Conservation (phyloP, 768 basidiomycete genomes). For the Lactarius hatsudake region DNA sequence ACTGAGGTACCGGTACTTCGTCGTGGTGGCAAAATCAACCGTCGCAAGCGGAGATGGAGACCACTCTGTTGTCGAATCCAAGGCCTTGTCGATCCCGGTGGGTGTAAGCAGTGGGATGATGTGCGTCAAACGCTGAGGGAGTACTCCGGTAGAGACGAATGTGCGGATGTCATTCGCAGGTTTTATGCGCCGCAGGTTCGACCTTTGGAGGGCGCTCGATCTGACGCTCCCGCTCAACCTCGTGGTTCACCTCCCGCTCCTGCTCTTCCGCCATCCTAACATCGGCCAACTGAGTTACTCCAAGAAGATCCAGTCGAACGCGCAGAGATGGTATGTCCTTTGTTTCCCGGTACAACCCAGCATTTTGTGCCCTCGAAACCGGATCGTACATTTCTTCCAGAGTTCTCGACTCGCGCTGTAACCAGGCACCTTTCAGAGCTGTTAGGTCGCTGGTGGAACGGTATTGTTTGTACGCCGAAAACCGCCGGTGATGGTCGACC, state of each 20-base stretch:
- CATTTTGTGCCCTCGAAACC: not conserved
- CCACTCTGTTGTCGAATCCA: not conserved
- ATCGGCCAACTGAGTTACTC: not conserved
- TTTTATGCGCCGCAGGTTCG: not conserved
- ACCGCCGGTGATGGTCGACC: not conserved
- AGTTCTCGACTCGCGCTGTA: not conserved
- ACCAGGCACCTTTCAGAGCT: not conserved
- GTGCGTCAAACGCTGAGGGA: not conserved
- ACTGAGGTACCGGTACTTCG: not conserved
- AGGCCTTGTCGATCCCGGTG: not conserved
- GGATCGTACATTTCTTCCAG: slow-evolving; percentile 8
- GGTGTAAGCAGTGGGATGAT: not conserved
- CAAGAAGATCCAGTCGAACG: not conserved
- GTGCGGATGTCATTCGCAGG: slow-evolving; percentile 1
- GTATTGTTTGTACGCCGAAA: not conserved
- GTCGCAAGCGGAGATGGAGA: slow-evolving; percentile 2
- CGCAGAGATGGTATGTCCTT: not conserved
- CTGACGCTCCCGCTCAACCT: not conserved
- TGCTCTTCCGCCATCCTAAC: slow-evolving; percentile 14
- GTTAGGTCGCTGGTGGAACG: not conserved
- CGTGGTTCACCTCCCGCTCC: slow-evolving; percentile 13
- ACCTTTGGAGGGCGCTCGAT: slow-evolving; percentile 3
- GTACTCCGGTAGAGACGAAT: not conserved
- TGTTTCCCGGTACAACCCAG: not conserved
- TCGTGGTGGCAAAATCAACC: not conserved